Percentiles rank a stretch among this genome's conserved stretches.
Evolutionary conservation across 2,329 filamentous ascomycete genomes (phyloP).

Genomic region (Aspergillus japonicus): DNA sequence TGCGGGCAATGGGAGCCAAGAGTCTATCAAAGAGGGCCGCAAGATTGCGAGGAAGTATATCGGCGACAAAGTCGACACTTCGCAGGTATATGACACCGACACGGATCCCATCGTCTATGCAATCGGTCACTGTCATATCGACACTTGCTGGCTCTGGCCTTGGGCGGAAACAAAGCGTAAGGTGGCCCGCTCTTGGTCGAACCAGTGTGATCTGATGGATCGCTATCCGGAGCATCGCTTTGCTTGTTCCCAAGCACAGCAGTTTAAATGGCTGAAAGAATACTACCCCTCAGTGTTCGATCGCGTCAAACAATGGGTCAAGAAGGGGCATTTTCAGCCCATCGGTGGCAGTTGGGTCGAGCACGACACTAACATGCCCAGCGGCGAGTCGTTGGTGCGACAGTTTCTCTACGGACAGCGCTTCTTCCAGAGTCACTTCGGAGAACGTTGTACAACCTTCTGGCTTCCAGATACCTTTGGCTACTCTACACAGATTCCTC

Average conservation of each 20-base stretch:
- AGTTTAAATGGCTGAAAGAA: constrained; percentile 95
- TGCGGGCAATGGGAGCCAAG: constrained; percentile 67
- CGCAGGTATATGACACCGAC: constrained; percentile 76
- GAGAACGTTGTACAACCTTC: constrained; percentile 83
- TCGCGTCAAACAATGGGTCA: constrained; percentile 86
- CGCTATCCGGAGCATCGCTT: constrained; percentile 92
- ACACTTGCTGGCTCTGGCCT: constrained; percentile 98
- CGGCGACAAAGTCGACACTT: constrained; percentile 75
- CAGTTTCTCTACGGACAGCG: constrained; percentile 96
- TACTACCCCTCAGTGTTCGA: constrained; percentile 86
- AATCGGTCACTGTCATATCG: constrained; percentile 96
- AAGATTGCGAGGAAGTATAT: constrained; percentile 81
- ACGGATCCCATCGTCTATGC: constrained; percentile 76
- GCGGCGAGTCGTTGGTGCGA: constrained; percentile 87
- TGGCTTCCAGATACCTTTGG: constrained; percentile 99
- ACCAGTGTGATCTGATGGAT: constrained; percentile 93
- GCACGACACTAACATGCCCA: constrained; percentile 96
- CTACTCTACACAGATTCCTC: constrained; percentile 91
- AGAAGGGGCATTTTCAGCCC: constrained; percentile 86
- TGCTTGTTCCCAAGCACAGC: constrained; percentile 88
- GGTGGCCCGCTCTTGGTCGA: constrained; percentile 92
- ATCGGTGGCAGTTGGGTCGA: constrained; percentile 99
- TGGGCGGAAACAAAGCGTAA: constrained; percentile 98
- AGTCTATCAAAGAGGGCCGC: constrained; percentile 75
- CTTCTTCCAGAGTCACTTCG: constrained; percentile 92